Conservation (phyloP, 2,329 filamentous ascomycete species). For the Fusarium chuoi region DNA sequence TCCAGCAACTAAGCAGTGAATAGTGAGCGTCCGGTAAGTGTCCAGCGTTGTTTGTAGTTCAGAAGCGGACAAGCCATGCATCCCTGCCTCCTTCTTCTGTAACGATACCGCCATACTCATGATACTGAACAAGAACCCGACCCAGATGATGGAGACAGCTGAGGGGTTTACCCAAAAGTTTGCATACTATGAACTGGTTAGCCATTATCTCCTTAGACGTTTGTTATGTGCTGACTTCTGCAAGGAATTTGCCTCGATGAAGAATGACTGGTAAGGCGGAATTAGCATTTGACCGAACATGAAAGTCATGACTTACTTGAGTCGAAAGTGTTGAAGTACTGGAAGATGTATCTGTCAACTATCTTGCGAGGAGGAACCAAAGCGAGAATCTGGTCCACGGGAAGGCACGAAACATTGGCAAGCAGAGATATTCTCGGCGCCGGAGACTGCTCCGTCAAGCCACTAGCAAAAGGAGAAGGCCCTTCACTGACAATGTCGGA, state of each 20-base stretch:
- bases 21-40: constrained; percentile 26
- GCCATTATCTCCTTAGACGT: background rate
- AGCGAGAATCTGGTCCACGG: constrained; percentile 18
- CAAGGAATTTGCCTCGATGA: constrained; percentile 16
- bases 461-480: background rate
- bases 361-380: constrained; percentile 25
- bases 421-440: constrained; percentile 4
- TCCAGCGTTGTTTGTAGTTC: constrained; percentile 10
- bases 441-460: background rate
- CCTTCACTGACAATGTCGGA: background rate
- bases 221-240: background rate
- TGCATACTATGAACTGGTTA: background rate
- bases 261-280: background rate
- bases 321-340: constrained; percentile 35
- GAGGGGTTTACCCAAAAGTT: constrained; percentile 6
- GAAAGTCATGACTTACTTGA: background rate
- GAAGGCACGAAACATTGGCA: background rate
- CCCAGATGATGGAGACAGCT: constrained; percentile 5
- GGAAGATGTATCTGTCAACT: constrained; percentile 32
- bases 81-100: background rate
- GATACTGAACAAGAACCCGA: constrained; percentile 14
- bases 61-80: background rate
- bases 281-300: background rate
- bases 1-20: constrained; percentile 31
- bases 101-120: constrained; percentile 5